Percentiles rank a stretch among this genome's conserved stretches.
Conservation (phyloP, 1,139 yeast species). For the Geotrichum restrictum region DNA sequence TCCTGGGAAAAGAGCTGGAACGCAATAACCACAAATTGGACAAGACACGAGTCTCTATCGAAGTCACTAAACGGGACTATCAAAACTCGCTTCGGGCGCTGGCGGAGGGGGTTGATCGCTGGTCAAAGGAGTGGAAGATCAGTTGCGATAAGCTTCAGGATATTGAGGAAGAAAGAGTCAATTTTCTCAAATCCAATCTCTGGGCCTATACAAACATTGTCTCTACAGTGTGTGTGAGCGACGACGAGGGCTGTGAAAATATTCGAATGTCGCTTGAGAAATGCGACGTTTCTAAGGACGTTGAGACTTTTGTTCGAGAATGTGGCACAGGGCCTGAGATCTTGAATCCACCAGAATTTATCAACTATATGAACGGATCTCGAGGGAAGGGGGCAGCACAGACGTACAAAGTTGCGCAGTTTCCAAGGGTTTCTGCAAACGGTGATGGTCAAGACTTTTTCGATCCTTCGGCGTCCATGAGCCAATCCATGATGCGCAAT, state of each 20-base stretch:
- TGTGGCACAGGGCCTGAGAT: slow-evolving; percentile 68
- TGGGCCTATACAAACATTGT: slow-evolving; percentile 80
- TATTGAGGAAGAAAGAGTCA: slow-evolving; percentile 74
- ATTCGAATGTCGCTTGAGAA: slow-evolving; percentile 66
- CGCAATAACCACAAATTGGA: slow-evolving; percentile 59
- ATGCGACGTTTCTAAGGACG: slow-evolving; percentile 60
- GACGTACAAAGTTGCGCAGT: slow-evolving; percentile 31
- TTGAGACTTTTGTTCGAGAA: slow-evolving; percentile 51
- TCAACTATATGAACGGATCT: slow-evolving; percentile 46
- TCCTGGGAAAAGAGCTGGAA: slow-evolving; percentile 77
- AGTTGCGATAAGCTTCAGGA: slow-evolving; percentile 68
- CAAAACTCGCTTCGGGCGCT: slow-evolving; percentile 55
- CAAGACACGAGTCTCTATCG: slow-evolving; percentile 50
- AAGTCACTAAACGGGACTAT: slow-evolving; percentile 53
- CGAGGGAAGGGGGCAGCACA: slow-evolving; percentile 23
- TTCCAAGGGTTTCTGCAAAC: slow-evolving; percentile 10
- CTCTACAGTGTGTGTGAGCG: slow-evolving; percentile 73
- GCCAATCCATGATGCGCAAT: slow-evolving; percentile 4
- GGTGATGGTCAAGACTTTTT: slow-evolving; percentile 8
- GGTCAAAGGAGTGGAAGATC: slow-evolving; percentile 75
- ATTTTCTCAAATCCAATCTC: slow-evolving; percentile 66
- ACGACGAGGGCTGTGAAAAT: slow-evolving; percentile 70
- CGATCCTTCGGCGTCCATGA: slow-evolving; percentile 10
- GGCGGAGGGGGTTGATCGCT: slow-evolving; percentile 62
- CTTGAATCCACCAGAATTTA: slow-evolving; percentile 52